Evolutionary conservation across 2,329 filamentous ascomycete species (phyloP), one percentile per base, ranked within the genome.

Genomic region (Xylariaceae sp.): DNA sequence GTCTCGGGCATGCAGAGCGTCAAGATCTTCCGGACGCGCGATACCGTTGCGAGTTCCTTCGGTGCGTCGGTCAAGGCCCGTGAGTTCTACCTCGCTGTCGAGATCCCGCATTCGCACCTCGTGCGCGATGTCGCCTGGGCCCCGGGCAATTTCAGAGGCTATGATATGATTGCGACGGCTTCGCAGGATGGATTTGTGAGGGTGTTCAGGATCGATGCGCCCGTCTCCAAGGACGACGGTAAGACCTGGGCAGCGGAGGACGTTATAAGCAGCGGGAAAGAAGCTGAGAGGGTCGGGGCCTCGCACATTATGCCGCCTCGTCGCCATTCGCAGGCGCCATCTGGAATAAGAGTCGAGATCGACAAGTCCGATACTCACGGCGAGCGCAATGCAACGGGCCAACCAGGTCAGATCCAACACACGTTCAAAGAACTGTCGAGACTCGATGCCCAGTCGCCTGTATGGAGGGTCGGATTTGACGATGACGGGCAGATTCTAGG

Each of bases 71-170:
- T 73, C 77, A 86, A 76, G 76, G 84, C 71, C 78, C 89, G 89
- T 62, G 88, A 90, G 60, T 95, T 97, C 71, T 96, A 96, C 72
- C 83, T 90, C 6, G 92, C 92, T 0, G 86, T 88, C 17, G 88
- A 92, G 70, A 78, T 97, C 13, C 79, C 86, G 1, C 89, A 96
- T 67, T 81, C 84, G 6, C 86, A 87, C 0, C 80, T 97, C 45
- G 89, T 97, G 5, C 82, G 93, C 52, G 92, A 97, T 72, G 84
- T 97, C 1, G 88, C 90, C 1, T 99, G 94, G 94, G 91, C 93
- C 0, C 89, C 92, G 52, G 93, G 92, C 10, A 95, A 92, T 65
- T 91, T 95, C 68, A 80, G 92, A 45, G 93, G 93, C 1, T 93
- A 90, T 72, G 94, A 99, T 73, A 82, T 93, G 59, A 83, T 97